Percentiles rank a stretch among this genome's conserved stretches.
Evolutionary conservation across 2,329 filamentous ascomycete species (phyloP).

Genomic region (Ophiobolus disseminans): DNA sequence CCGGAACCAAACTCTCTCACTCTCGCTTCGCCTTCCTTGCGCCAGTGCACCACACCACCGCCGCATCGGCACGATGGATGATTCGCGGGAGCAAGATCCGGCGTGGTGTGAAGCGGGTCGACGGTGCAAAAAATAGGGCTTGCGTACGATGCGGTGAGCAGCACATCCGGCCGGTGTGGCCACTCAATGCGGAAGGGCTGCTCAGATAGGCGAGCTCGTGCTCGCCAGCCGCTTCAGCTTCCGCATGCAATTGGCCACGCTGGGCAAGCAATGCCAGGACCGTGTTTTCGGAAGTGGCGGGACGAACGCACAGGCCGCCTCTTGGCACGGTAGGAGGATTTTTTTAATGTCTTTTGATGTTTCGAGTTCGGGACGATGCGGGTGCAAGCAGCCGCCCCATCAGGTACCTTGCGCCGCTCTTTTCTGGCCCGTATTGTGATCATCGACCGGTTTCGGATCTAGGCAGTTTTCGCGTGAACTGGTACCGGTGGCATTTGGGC

Average conservation of each 20-base stretch:
- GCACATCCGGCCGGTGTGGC: too few relatives aligned
- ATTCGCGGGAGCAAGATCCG: too few relatives aligned
- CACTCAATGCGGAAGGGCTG: not conserved
- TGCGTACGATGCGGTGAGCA: slow-evolving; percentile 15
- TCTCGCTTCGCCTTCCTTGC: too few relatives aligned
- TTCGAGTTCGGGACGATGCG: too few relatives aligned
- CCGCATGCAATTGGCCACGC: slow-evolving; percentile 11
- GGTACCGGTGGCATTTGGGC: not conserved
- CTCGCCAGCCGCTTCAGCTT: not conserved
- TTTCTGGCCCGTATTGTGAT: too few relatives aligned
- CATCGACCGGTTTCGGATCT: not conserved
- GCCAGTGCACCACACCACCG: too few relatives aligned
- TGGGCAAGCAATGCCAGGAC: slow-evolving; percentile 3
- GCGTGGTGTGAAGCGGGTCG: too few relatives aligned
- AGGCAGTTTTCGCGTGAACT: not conserved
- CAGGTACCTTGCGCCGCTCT: too few relatives aligned
- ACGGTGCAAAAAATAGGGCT: too few relatives aligned
- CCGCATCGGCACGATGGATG: too few relatives aligned
- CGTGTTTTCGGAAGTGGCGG: slow-evolving; percentile 9
- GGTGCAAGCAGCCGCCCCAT: not conserved
- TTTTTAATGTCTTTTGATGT: too few relatives aligned
- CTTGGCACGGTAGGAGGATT: slow-evolving; percentile 2
- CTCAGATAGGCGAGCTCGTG: not conserved
- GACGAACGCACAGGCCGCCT: not conserved
- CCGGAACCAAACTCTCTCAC: too few relatives aligned